Conservation (phyloP, 179 eudicot species). For the Kewa caespitosa region DNA sequence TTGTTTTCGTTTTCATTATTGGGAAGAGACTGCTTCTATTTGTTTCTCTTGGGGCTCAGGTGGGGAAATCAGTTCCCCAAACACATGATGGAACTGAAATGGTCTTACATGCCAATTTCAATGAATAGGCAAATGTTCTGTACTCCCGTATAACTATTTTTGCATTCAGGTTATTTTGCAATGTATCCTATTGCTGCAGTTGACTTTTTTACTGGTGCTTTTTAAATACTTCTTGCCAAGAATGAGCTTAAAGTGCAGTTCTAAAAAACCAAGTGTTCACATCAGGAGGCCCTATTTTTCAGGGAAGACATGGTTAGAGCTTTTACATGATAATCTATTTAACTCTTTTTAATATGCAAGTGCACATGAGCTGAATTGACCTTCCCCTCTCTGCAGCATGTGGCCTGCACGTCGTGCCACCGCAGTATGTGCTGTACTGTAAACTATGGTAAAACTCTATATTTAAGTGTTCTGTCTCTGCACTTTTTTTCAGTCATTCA, state of each 20-base stretch:
- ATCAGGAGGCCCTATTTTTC: slow-evolving; percentile 16
- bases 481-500: slow-evolving; percentile 1
- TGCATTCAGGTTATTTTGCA: not conserved
- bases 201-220: not conserved
- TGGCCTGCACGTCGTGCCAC: slow-evolving; percentile 39
- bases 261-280: not conserved
- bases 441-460: slow-evolving; percentile 20
- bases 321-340: not conserved
- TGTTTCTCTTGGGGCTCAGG: not conserved
- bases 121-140: not conserved
- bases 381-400: slow-evolving; percentile 21
- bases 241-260: not conserved
- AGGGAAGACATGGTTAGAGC: slow-evolving; percentile 5
- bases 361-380: slow-evolving; percentile 21
- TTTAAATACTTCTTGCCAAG: not conserved
- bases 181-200: not conserved
- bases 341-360: slow-evolving; percentile 29
- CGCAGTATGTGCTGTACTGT: not conserved
- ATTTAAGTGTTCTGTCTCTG: not conserved
- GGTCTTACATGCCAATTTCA: not conserved
- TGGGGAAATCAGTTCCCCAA: not conserved
- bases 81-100: not conserved
- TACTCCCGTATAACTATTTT: not conserved
- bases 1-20: too few relatives aligned
- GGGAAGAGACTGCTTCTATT: not conserved